Conservation (phyloP, 371 early-diverging fungal genomes). For the Ordospora pajunii region DNA sequence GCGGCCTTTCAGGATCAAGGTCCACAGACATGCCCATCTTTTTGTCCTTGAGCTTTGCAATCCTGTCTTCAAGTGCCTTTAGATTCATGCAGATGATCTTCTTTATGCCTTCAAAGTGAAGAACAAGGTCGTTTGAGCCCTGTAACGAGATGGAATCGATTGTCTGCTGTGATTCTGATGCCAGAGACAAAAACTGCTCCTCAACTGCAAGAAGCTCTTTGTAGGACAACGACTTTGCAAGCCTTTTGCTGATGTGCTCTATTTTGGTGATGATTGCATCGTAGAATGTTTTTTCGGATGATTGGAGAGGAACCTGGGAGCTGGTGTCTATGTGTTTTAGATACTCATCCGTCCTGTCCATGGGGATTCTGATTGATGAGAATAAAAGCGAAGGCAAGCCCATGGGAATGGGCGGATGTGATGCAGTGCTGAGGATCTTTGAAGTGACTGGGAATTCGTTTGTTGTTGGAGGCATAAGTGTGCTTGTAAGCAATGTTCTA, state of each 20-base stretch:
- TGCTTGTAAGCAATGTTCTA: neutral
- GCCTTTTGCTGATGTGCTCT: neutral
- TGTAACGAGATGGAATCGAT: slow-evolving; percentile 35
- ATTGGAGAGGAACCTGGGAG: neutral
- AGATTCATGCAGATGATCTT: slow-evolving; percentile 38
- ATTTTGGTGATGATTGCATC: slow-evolving; percentile 39
- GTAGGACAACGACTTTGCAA: slow-evolving; percentile 3
- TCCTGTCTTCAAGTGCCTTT: neutral
- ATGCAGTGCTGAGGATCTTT: neutral
- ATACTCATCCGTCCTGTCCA: slow-evolving; percentile 39
- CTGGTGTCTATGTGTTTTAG: neutral
- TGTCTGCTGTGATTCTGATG: slow-evolving; percentile 5
- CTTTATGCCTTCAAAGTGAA: slow-evolving; percentile 57
- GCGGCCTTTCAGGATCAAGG: slow-evolving; percentile 41
- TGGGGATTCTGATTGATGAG: neutral
- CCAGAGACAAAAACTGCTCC: slow-evolving; percentile 20
- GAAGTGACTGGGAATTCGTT: slow-evolving; percentile 26
- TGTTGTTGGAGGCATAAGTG: neutral
- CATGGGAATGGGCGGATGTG: neutral
- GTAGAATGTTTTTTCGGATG: slow-evolving; percentile 40
- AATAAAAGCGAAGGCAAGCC: neutral
- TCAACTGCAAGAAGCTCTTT: slow-evolving; percentile 33
- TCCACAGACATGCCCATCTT: slow-evolving; percentile 8
- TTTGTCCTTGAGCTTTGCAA: slow-evolving; percentile 29
- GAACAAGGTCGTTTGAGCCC: slow-evolving; percentile 20